Base-by-base conservation (phyloP, 305 asterid genomes). In the Rubia balearica region DNA sequence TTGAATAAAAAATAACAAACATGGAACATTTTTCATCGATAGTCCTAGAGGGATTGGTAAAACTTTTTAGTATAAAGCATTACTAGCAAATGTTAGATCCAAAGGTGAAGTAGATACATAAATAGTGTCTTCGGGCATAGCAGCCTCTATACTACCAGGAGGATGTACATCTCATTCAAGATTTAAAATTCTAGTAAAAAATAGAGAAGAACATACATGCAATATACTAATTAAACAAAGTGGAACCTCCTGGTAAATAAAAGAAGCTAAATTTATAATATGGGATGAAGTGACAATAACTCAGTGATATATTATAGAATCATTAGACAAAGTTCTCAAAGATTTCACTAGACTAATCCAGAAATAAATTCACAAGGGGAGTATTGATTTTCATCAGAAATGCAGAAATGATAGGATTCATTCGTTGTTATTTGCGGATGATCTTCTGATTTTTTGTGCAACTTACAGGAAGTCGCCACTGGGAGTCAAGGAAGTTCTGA, bases 231-330 rank as follows among this genome's bases (percentile, higher is more conserved):
- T n/a, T n/a, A n/a, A 65, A 41, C 17, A 65, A 0, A 65, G 53
- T 0, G 5, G 36, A 21, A 9, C 38, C 8, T 12, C 13, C 5
- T 5, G 13, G 16, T 30, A 40, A 0, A 41, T 65, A 7, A 5
- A 17, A 8, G 0, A n/a, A 19, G 69, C 69, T 3, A 65, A 40
- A 10, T 1, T 65, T 0, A 41, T 65, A 3, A 11, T 65, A 3
- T 65, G 36, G 53, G 68, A 64, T 41, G 68, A 64, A 64, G 36
- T 51, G 8, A 40, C n/a, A 0, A 41, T 64, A 51, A 33, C 68
- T 13, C 40, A 41, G 11, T 8, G 9, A 16, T n/a, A 1, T 0
- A 8, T 24, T 0, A 0, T 41, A 40, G 68, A 64, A 41, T 42
- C 21, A 7, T 64, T 64, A 11, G 43, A 61, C 8, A 6, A 1